Evolutionary conservation across 148 eudicot species (phyloP).

Genomic region (Nepenthes mirabilis): DNA sequence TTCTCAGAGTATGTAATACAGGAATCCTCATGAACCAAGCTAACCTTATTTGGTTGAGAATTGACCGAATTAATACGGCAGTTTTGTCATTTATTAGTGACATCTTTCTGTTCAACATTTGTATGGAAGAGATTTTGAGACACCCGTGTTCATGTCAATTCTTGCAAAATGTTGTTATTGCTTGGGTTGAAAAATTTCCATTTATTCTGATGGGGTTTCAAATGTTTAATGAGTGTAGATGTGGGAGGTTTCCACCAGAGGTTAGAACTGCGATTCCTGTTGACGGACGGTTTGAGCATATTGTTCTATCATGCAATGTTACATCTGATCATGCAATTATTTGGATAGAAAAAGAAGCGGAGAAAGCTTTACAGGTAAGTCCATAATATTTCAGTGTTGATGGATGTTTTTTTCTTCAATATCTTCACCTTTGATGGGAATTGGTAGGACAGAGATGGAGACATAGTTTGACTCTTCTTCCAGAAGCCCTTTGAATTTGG

Average conservation of each 20-base stretch:
- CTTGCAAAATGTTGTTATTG: background rate
- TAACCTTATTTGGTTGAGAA: too few relatives aligned
- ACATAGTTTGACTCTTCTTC: too few relatives aligned
- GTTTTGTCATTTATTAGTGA: too few relatives aligned
- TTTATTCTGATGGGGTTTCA: background rate
- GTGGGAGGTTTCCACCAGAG: slow-evolving; percentile 73
- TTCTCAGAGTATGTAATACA: too few relatives aligned
- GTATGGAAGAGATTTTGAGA: too few relatives aligned
- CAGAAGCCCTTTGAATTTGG: too few relatives aligned
- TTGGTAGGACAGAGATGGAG: background rate
- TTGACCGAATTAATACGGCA: too few relatives aligned
- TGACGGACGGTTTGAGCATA: slow-evolving; percentile 91
- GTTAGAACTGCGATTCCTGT: slow-evolving; percentile 86
- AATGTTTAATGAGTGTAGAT: slow-evolving; percentile 21
- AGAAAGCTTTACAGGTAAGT: slow-evolving; percentile 48
- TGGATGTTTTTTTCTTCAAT: background rate
- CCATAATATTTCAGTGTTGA: background rate
- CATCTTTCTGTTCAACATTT: too few relatives aligned
- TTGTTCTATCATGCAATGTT: slow-evolving; percentile 79
- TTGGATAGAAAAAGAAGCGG: slow-evolving; percentile 81
- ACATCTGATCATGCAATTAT: slow-evolving; percentile 84
- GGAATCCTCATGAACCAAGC: too few relatives aligned
- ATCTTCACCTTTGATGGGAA: background rate
- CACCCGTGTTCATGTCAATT: background rate
- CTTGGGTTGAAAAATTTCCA: background rate